Evolutionary conservation across 2,329 filamentous ascomycete genomes (phyloP).

Genomic region (Ophiostoma perfectum): DNA sequence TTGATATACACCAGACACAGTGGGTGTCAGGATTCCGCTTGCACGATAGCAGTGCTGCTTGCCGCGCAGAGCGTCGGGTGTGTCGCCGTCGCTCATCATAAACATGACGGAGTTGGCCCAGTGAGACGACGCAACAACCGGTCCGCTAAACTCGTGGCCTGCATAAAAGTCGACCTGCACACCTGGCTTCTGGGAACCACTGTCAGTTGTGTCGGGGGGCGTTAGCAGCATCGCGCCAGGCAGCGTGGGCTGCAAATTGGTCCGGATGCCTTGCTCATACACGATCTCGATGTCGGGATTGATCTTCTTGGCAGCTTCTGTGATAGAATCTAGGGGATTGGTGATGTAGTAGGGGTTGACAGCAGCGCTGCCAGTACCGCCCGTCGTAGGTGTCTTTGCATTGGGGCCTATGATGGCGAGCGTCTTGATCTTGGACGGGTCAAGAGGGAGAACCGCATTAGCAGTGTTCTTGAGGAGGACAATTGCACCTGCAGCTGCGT

Average conservation of each 20-base stretch:
- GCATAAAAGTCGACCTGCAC: constrained; percentile 26
- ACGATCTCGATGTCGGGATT: constrained; percentile 22
- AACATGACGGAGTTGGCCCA: constrained; percentile 27
- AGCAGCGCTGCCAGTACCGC: constrained; percentile 28
- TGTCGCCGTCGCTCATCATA: constrained; percentile 28
- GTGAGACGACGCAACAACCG: constrained; percentile 20
- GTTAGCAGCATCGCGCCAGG: constrained; percentile 17
- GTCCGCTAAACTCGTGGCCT: constrained; percentile 23
- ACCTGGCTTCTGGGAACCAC: constrained; percentile 13
- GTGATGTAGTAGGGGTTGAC: constrained; percentile 28
- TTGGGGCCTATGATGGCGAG: constrained; percentile 28
- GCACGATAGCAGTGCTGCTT: constrained; percentile 31
- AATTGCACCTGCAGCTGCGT: constrained; percentile 27
- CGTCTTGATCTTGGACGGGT: constrained; percentile 10
- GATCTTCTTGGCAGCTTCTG: background rate
- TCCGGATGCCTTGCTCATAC: constrained; percentile 22
- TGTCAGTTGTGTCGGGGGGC: background rate
- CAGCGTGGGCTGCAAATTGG: constrained; percentile 25
- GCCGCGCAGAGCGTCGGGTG: constrained; percentile 25
- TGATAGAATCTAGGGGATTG: constrained; percentile 23
- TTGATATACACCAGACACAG: constrained; percentile 28
- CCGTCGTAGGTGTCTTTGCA: constrained; percentile 25
- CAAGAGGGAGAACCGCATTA: constrained; percentile 27
- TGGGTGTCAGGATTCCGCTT: constrained; percentile 30
- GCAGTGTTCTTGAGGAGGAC: constrained; percentile 29